Evolutionary conservation across 2,329 filamentous ascomycete genomes (phyloP).

Genomic region (Sphaerostilbella broomeana): DNA sequence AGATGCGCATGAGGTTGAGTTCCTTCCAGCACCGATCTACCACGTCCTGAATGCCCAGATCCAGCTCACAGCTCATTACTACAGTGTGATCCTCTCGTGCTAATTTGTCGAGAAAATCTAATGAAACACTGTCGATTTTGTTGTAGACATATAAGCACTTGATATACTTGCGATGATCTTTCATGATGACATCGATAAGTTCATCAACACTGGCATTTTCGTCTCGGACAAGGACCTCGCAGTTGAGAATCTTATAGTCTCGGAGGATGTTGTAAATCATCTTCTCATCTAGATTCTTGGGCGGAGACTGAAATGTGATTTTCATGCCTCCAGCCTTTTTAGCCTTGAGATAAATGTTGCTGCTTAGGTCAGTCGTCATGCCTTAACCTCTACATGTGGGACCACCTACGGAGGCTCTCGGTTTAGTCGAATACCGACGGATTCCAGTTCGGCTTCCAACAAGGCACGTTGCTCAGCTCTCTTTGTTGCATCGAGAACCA

Average conservation of each 20-base stretch:
- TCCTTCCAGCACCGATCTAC: conserved; percentile 95
- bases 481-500: conserved; percentile 96
- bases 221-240: conserved; percentile 89
- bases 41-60: conserved; percentile 88
- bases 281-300: conserved; percentile 90
- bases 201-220: conserved; percentile 95
- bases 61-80: conserved; percentile 96
- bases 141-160: conserved; percentile 95
- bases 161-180: conserved; percentile 97
- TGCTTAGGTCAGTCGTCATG: conserved; percentile 29
- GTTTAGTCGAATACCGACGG: conserved; percentile 91
- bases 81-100: conserved; percentile 89
- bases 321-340: conserved; percentile 99
- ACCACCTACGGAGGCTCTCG: conserved; percentile 71
- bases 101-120: conserved; percentile 87
- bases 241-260: conserved; percentile 98
- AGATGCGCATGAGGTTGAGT: conserved; percentile 80
- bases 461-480: conserved; percentile 85
- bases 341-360: conserved; percentile 92
- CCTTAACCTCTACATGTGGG: background rate
- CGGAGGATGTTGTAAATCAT: conserved; percentile 96
- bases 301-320: conserved; percentile 86
- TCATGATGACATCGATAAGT: conserved; percentile 99
- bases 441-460: conserved; percentile 86
- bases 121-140: conserved; percentile 93